Evolutionary conservation across 306 rosid genomes (phyloP).

Genomic region (Arachis hypogaea): DNA sequence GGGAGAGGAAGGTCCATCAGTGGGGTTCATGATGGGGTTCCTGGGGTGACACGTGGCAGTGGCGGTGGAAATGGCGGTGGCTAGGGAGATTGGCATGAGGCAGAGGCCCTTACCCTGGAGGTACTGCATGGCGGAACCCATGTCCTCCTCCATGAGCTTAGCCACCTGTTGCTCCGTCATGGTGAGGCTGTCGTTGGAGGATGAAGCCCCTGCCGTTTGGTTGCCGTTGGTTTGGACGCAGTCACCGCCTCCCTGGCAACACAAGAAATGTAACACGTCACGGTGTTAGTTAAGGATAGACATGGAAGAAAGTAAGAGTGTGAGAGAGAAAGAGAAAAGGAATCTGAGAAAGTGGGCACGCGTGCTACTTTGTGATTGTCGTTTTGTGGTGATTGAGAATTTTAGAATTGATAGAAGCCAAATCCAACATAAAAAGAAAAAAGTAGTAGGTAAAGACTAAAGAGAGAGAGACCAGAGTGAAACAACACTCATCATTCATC

Average conservation of each 20-base stretch:
- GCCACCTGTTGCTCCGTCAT: slow-evolving; percentile 98
- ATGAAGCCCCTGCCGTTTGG: slow-evolving; percentile 54
- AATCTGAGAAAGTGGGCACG: slow-evolving; percentile 80
- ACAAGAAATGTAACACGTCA: slow-evolving; percentile 36
- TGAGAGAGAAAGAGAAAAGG: slow-evolving; percentile 41
- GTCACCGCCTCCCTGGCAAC: slow-evolving; percentile 76
- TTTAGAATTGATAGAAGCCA: slow-evolving; percentile 38
- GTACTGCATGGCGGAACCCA: slow-evolving; percentile 99
- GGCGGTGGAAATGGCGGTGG: slow-evolving; percentile 86
- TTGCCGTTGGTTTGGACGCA: slow-evolving; percentile 56
- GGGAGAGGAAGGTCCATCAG: slow-evolving; percentile 85
- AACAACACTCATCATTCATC: slow-evolving; percentile 12
- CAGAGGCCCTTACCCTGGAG: slow-evolving; percentile 96
- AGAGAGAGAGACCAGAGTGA: slow-evolving; percentile 10
- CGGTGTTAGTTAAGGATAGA: not conserved
- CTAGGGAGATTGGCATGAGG: slow-evolving; percentile 97
- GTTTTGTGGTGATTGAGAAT: slow-evolving; percentile 57
- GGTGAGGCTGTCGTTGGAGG: slow-evolving; percentile 65
- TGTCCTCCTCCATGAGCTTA: slow-evolving; percentile 91
- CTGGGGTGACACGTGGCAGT: slow-evolving; percentile 81
- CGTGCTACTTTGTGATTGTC: slow-evolving; percentile 86
- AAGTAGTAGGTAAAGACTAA: slow-evolving; percentile 4
- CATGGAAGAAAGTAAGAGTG: not conserved
- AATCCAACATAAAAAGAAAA: slow-evolving; percentile 8
- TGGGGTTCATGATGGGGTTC: slow-evolving; percentile 59